Conservation (phyloP, 192 early-diverging fungal genomes). For the Kickxella alabastrina region DNA sequence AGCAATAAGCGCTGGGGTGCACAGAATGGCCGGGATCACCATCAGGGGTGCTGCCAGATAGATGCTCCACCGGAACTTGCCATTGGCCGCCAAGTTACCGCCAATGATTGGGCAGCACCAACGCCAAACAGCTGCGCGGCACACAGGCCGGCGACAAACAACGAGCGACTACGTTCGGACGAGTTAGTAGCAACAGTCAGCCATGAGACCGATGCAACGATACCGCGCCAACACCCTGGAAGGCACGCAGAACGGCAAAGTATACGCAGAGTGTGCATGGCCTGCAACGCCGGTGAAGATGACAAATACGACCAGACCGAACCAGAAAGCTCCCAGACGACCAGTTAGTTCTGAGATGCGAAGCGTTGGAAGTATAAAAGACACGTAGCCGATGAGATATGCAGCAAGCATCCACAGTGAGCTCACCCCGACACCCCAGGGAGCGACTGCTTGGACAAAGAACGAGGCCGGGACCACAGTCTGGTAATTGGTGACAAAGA, state of each 20-base stretch:
- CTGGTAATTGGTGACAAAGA: conserved; percentile 26
- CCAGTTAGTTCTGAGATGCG: conserved; percentile 33
- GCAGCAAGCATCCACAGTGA: conserved; percentile 48
- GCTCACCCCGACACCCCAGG: conserved; percentile 41
- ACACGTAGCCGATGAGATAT: conserved; percentile 47
- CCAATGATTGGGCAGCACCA: conserved; percentile 41
- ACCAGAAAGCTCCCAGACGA: conserved; percentile 26
- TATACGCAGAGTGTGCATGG: conserved; percentile 13
- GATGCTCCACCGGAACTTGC: conserved; percentile 31
- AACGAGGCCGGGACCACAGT: conserved; percentile 37
- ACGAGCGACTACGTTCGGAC: conserved; percentile 30
- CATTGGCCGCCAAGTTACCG: conserved; percentile 34
- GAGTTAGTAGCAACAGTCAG: conserved; percentile 19
- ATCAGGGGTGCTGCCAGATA: conserved; percentile 42
- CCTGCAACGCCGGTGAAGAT: conserved; percentile 32
- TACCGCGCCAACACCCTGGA: conserved; percentile 45
- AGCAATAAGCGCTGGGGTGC: conserved; percentile 29
- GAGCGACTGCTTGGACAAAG: conserved; percentile 37
- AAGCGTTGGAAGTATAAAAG: conserved; percentile 24
- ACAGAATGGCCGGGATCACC: conserved; percentile 27
- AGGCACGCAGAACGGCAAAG: conserved; percentile 36
- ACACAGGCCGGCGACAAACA: conserved; percentile 24
- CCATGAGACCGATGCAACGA: conserved; percentile 18
- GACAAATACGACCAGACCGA: conserved; percentile 30
- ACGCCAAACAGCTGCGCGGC: conserved; percentile 42